Evolutionary conservation across 352 stramenopile species (phyloP).

Genomic region (Phytophthora pinifolia): DNA sequence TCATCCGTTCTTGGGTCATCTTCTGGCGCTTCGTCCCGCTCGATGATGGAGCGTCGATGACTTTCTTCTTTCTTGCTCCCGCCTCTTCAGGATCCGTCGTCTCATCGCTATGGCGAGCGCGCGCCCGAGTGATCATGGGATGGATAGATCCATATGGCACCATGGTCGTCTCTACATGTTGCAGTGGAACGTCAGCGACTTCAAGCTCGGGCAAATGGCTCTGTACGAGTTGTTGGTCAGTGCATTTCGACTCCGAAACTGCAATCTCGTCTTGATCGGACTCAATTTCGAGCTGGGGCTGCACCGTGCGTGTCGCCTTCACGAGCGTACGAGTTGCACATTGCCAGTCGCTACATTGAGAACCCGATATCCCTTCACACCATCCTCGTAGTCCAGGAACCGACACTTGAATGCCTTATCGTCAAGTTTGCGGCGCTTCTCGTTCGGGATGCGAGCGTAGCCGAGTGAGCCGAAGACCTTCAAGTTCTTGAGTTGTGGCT

Average conservation of each 20-base stretch:
- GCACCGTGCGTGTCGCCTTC: too few relatives aligned
- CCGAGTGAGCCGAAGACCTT: constrained; percentile 2
- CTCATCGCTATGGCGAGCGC: constrained; percentile 1
- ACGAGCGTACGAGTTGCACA: too few relatives aligned
- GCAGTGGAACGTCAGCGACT: too few relatives aligned
- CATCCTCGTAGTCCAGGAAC: neutral
- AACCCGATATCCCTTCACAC: neutral
- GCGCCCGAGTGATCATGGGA: constrained; percentile 5
- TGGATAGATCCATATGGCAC: neutral
- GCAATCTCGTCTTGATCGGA: too few relatives aligned
- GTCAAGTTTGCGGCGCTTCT: constrained; percentile 10
- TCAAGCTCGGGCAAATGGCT: too few relatives aligned
- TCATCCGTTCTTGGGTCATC: too few relatives aligned
- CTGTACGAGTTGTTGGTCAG: too few relatives aligned
- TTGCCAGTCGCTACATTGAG: neutral
- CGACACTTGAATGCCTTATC: neutral
- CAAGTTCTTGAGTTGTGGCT: neutral
- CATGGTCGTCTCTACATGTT: too few relatives aligned
- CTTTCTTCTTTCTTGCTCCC: constrained; percentile 2
- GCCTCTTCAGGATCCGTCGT: constrained; percentile 9
- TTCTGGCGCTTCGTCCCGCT: too few relatives aligned
- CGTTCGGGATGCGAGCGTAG: constrained; percentile 11
- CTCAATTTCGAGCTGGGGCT: too few relatives aligned
- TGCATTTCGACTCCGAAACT: too few relatives aligned
- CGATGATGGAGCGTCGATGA: too few relatives aligned